Conservation (phyloP, 1,284 basidiomycete genomes). For the Cutaneotrichosporon dermatis region DNA sequence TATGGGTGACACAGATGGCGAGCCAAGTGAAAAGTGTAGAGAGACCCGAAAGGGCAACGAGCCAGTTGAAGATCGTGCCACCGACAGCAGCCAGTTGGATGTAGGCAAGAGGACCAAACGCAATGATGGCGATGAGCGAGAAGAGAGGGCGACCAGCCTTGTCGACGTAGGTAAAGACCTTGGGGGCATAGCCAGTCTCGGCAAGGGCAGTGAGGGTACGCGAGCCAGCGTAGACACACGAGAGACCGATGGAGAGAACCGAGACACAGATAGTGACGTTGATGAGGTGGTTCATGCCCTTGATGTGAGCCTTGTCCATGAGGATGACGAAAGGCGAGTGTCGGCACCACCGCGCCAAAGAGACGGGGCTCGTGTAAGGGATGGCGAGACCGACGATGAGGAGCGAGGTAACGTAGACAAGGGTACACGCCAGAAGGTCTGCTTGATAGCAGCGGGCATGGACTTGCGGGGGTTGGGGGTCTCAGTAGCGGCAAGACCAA, state of each 20-base stretch:
- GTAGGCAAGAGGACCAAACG: slow-evolving; percentile 48
- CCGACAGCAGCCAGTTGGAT: slow-evolving; percentile 44
- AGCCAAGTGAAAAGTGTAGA: slow-evolving; percentile 55
- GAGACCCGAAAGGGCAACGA: slow-evolving; percentile 54
- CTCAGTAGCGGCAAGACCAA: slow-evolving; percentile 12
- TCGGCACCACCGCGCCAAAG: slow-evolving; percentile 45
- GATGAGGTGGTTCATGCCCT: slow-evolving; percentile 50
- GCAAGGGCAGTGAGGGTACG: slow-evolving; percentile 45
- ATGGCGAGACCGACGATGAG: slow-evolving; percentile 53
- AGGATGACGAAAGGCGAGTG: slow-evolving; percentile 55
- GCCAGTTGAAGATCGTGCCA: slow-evolving; percentile 47
- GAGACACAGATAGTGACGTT: slow-evolving; percentile 53
- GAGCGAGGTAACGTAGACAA: slow-evolving; percentile 55
- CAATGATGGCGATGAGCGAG: slow-evolving; percentile 47
- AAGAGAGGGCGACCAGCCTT: slow-evolving; percentile 53
- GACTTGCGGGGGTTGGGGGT: slow-evolving; percentile 35
- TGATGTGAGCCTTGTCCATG: slow-evolving; percentile 48
- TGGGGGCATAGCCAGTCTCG: slow-evolving; percentile 52
- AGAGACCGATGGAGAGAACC: slow-evolving; percentile 46
- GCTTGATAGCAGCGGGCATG: slow-evolving; percentile 20
- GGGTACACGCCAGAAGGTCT: slow-evolving; percentile 57
- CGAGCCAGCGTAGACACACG: slow-evolving; percentile 46
- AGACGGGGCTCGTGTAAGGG: slow-evolving; percentile 46
- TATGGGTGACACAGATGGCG: slow-evolving; percentile 30
- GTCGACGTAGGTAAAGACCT: slow-evolving; percentile 52